These are phyloP conservation scores for Hymenoscyphus occultus DNA, from an alignment of 2,329 filamentous ascomycete species.

Conservation along the genomic window DNA sequence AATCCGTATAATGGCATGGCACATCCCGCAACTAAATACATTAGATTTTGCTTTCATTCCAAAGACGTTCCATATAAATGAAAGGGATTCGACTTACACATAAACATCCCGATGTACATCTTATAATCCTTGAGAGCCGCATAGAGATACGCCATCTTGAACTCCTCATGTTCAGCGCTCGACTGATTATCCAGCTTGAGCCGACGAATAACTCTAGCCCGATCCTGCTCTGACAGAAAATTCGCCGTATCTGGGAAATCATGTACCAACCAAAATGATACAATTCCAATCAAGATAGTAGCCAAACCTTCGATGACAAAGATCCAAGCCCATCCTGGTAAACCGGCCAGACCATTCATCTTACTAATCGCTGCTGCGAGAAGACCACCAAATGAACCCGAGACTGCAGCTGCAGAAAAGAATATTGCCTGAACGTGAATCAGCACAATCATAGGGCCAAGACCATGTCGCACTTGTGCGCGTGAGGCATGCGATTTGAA, in stretches of 20 bases:
- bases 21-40: not conserved
- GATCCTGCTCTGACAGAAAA: conserved; percentile 68
- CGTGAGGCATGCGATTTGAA: conserved; percentile 21
- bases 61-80: not conserved
- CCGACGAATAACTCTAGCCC: conserved; percentile 66
- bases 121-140: conserved; percentile 76
- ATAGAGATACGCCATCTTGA: conserved; percentile 69
- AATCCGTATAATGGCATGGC: conserved; percentile 70
- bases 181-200: conserved; percentile 68
- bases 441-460: conserved; percentile 33
- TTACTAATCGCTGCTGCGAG: conserved; percentile 44
- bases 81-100: conserved; percentile 46
- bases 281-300: conserved; percentile 40
- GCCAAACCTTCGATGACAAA: conserved; percentile 53
- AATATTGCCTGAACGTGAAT: conserved; percentile 55
- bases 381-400: conserved; percentile 48
- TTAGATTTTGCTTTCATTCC: not conserved
- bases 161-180: conserved; percentile 61
- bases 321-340: conserved; percentile 47
- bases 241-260: conserved; percentile 50
- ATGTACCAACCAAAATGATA: conserved; percentile 23
- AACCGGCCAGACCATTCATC: conserved; percentile 43
- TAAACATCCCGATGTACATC: conserved; percentile 68
- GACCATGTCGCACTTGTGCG: too few relatives aligned
- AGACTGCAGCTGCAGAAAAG: conserved; percentile 52